Conservation (phyloP, 805 yeast species). For the Yamadazyma sp. region DNA sequence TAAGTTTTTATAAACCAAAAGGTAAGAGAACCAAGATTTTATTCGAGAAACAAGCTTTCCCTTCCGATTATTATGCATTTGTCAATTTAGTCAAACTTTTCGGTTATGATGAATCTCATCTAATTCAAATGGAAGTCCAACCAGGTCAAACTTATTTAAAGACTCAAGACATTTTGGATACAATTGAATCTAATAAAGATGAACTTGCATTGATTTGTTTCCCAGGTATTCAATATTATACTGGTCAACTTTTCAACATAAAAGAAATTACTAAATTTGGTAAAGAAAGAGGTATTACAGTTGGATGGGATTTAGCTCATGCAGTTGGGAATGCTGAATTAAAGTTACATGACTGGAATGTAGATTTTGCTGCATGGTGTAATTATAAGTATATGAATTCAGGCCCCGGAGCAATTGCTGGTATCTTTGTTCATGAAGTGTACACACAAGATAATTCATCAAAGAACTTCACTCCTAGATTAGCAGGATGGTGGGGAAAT, state of each 20-base stretch:
- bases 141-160: conserved; percentile 52
- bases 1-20: conserved; percentile 71
- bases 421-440: conserved; percentile 70
- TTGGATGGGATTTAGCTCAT: conserved; percentile 96
- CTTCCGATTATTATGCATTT: conserved; percentile 88
- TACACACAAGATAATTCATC: conserved; percentile 29
- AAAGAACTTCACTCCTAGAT: conserved; percentile 51
- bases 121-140: conserved; percentile 65
- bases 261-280: conserved; percentile 63
- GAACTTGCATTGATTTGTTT: conserved; percentile 71
- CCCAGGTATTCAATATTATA: conserved; percentile 88
- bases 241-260: conserved; percentile 86
- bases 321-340: conserved; percentile 86
- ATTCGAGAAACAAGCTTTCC: conserved; percentile 86
- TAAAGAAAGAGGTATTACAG: conserved; percentile 49
- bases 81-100: conserved; percentile 65
- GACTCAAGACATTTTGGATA: conserved; percentile 58
- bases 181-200: conserved; percentile 55
- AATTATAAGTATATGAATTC: conserved; percentile 86
- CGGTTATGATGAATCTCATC: conserved; percentile 50
- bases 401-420: conserved; percentile 94
- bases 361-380: conserved; percentile 95
- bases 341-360: conserved; percentile 79
- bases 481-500: conserved; percentile 99
- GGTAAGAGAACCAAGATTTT: conserved; percentile 62